Conservation (phyloP, 208 protist species). For the Kentomonas sorsogonicus region DNA sequence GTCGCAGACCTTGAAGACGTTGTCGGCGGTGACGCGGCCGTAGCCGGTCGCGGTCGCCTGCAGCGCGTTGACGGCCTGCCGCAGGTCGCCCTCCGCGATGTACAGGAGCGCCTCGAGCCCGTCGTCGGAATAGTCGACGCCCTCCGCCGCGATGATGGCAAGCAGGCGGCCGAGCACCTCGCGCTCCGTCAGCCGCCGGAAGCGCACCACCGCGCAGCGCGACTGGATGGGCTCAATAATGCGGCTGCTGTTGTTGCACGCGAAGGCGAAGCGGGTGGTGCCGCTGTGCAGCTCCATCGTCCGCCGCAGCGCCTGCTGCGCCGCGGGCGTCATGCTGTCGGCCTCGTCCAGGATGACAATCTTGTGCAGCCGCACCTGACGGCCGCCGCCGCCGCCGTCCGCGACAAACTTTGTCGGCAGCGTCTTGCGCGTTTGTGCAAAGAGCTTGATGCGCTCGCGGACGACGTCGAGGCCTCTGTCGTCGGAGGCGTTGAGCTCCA, state of each 20-base stretch:
- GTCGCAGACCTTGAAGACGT: constrained; percentile 99
- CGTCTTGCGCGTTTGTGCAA: constrained; percentile 94
- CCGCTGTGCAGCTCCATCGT: constrained; percentile 98
- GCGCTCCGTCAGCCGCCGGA: constrained; percentile 72
- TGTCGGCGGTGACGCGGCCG: constrained; percentile 93
- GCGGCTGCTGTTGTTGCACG: constrained; percentile 98
- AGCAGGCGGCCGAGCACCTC: constrained; percentile 93
- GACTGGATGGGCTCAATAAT: constrained; percentile 99
- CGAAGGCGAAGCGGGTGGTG: constrained; percentile 98
- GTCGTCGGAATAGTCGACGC: constrained; percentile 89
- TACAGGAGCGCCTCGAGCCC: constrained; percentile 97
- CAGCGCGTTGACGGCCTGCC: constrained; percentile 97
- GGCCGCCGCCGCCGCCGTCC: constrained; percentile 13
- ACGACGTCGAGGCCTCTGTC: constrained; percentile 98
- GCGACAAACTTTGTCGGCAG: constrained; percentile 60
- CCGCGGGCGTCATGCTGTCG: constrained; percentile 97
- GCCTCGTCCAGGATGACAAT: constrained; percentile 99
- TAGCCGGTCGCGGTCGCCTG: constrained; percentile 96
- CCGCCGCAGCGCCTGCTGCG: constrained; percentile 97
- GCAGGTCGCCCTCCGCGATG: constrained; percentile 96
- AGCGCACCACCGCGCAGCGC: constrained; percentile 87
- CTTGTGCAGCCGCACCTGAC: constrained; percentile 88
- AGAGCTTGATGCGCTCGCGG: constrained; percentile 98
- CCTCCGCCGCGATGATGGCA: constrained; percentile 89
- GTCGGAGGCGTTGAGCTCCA: constrained; percentile 99